Percentiles rank a stretch among this genome's conserved stretches.
phyloP scores from a whole-genome alignment of 2,329 filamentous ascomycete species.

The Thielaviopsis euricoi region DNA sequence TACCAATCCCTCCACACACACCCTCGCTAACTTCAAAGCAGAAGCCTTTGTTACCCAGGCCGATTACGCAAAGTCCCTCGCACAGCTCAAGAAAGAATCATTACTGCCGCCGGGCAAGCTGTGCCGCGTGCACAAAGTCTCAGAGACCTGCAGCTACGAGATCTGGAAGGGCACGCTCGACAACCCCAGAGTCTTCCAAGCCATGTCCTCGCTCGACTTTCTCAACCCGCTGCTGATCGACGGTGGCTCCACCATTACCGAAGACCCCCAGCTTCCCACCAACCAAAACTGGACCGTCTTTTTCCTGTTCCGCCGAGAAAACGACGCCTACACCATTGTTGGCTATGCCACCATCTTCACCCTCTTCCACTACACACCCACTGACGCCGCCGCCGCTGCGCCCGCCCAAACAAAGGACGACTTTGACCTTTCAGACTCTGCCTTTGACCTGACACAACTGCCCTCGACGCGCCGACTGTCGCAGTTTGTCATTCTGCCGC shows the following conservation, averaged over 20 bases:
- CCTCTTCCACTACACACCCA: conserved; percentile 50
- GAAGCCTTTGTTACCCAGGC: conserved; percentile 49
- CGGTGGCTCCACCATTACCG: conserved; percentile 60
- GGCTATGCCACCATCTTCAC: conserved; percentile 86
- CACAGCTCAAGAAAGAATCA: not conserved
- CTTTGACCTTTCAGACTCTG: conserved; percentile 28
- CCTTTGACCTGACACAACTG: conserved; percentile 39
- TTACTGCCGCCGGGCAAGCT: conserved; percentile 6
- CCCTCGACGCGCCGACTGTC: conserved; percentile 73
- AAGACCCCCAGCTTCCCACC: conserved; percentile 40
- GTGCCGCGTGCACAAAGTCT: not conserved
- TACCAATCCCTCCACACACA: conserved; percentile 18
- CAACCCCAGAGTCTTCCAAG: conserved; percentile 49
- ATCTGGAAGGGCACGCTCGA: conserved; percentile 67
- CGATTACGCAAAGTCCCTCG: conserved; percentile 28
- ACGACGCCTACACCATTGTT: conserved; percentile 53
- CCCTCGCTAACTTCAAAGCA: conserved; percentile 26
- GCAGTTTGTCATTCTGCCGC: conserved; percentile 81
- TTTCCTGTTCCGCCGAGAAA: conserved; percentile 48
- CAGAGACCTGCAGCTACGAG: conserved; percentile 39
- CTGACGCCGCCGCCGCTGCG: conserved; percentile 21
- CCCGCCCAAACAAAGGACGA: conserved; percentile 15
- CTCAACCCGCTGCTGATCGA: conserved; percentile 81
- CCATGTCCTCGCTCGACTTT: conserved; percentile 70
- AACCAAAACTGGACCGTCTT: conserved; percentile 78